phyloP scores from a whole-genome alignment of 352 stramenopile genomes.

The Phytophthora pini region DNA sequence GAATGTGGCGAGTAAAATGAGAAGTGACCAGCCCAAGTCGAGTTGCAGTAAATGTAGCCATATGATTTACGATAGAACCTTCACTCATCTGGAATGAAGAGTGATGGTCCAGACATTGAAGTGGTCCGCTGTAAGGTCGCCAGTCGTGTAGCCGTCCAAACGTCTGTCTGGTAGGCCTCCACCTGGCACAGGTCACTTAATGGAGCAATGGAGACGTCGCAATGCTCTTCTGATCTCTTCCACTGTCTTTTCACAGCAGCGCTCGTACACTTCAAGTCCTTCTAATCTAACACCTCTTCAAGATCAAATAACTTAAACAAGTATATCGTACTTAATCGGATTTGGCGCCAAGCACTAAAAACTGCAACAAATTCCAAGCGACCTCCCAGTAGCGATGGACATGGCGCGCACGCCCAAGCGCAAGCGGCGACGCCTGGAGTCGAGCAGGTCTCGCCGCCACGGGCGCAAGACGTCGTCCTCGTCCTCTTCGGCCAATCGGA shows the following conservation, averaged over 20 bases:
- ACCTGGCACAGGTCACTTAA: too few species aligned
- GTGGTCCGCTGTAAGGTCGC: neutral
- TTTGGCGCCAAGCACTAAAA: neutral
- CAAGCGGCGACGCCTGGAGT: constrained; percentile 57
- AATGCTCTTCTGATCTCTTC: too few species aligned
- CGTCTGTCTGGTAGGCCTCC: too few species aligned
- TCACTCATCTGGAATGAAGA: constrained; percentile 7
- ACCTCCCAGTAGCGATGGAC: constrained; percentile 19
- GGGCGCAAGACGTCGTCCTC: constrained; percentile 2
- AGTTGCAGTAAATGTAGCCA: constrained; percentile 2
- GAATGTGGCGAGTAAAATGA: constrained; percentile 13
- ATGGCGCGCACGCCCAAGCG: constrained; percentile 40
- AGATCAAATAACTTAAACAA: too few species aligned
- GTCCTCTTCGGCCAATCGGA: constrained; percentile 13
- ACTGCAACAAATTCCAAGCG: constrained; percentile 1
- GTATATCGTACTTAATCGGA: neutral
- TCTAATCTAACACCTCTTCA: too few species aligned
- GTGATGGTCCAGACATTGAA: neutral
- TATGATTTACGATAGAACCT: neutral
- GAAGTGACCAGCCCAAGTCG: constrained; percentile 2
- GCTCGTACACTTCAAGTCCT: too few species aligned
- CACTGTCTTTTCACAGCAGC: too few species aligned
- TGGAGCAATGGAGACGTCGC: too few species aligned
- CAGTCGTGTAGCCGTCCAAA: too few species aligned
- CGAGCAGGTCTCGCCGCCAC: constrained; percentile 28